Conservation (phyloP, 768 basidiomycete species). For the Termitomyces bulborhizus region DNA sequence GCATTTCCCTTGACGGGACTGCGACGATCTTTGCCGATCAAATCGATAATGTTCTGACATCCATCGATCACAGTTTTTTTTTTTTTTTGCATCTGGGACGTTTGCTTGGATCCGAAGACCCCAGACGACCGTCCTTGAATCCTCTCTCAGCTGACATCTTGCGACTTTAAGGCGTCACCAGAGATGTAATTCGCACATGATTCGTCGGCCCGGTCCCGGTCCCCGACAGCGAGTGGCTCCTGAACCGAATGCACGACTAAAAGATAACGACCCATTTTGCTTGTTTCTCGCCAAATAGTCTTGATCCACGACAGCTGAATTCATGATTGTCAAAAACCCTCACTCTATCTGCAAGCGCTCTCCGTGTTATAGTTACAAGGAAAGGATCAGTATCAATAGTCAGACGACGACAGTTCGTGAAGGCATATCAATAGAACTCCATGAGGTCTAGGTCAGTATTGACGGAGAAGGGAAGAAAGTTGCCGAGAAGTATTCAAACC, state of each 20-base stretch:
- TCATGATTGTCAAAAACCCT: not conserved
- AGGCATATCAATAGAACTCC: not conserved
- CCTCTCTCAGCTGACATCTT: no score
- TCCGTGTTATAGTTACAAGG: not conserved
- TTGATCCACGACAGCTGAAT: not conserved
- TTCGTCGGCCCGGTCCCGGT: no score
- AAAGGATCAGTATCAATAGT: not conserved
- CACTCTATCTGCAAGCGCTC: not conserved
- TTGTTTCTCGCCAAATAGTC: no score
- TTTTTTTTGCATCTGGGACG: not conserved
- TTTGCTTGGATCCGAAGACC: not conserved
- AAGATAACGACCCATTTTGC: no score
- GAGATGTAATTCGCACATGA: no score
- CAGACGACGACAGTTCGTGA: not conserved
- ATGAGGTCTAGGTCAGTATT: not conserved
- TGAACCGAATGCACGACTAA: no score
- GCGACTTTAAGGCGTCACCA: no score
- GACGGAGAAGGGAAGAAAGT: not conserved
- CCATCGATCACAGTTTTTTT: not conserved
- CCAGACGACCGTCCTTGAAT: no score
- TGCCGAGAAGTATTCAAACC: not conserved
- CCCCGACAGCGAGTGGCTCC: no score
- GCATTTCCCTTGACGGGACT: no score
- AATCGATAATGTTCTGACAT: not conserved
- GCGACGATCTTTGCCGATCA: not conserved